Conservation (phyloP, 2,329 filamentous ascomycete genomes). For the Colletotrichum viniferum region DNA sequence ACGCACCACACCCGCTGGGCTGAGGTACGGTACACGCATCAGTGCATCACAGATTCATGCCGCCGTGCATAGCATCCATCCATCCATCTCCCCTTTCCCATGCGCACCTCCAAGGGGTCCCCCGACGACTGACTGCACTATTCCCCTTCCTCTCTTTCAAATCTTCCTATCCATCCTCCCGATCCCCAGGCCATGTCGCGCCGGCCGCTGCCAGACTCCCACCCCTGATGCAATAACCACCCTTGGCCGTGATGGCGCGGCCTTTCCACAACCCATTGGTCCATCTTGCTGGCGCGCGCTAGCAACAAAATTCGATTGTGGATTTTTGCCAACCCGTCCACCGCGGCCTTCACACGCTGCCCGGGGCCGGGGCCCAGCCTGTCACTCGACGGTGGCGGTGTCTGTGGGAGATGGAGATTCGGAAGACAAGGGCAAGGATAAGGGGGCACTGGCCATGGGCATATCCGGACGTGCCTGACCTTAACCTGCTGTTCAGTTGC, state of each 20-base stretch:
- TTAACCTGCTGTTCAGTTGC: neutral
- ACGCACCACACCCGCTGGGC: neutral
- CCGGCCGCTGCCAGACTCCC: neutral
- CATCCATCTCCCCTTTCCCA: neutral
- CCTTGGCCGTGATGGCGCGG: slow-evolving; percentile 14
- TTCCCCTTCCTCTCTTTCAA: neutral
- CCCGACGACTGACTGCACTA: neutral
- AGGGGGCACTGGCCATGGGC: neutral
- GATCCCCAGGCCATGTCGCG: slow-evolving; percentile 4
- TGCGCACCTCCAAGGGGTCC: neutral
- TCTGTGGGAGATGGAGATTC: slow-evolving; percentile 12
- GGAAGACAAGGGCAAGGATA: neutral
- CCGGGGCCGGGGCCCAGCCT: neutral
- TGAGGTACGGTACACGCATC: neutral
- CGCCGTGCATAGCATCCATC: neutral
- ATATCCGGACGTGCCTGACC: slow-evolving; percentile 2
- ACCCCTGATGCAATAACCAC: slow-evolving; percentile 4
- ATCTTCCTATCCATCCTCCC: neutral
- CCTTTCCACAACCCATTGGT: slow-evolving; percentile 9
- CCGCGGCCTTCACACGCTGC: neutral
- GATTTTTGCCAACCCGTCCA: neutral
- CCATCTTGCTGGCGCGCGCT: slow-evolving; percentile 12
- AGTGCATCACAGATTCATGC: neutral
- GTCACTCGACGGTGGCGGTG: slow-evolving; percentile 19
- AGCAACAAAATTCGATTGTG: slow-evolving; percentile 16